These are phyloP conservation scores for Nitzschia sp. DNA, from an alignment of 108 stramenopile species.

Conservation along the genomic window DNA sequence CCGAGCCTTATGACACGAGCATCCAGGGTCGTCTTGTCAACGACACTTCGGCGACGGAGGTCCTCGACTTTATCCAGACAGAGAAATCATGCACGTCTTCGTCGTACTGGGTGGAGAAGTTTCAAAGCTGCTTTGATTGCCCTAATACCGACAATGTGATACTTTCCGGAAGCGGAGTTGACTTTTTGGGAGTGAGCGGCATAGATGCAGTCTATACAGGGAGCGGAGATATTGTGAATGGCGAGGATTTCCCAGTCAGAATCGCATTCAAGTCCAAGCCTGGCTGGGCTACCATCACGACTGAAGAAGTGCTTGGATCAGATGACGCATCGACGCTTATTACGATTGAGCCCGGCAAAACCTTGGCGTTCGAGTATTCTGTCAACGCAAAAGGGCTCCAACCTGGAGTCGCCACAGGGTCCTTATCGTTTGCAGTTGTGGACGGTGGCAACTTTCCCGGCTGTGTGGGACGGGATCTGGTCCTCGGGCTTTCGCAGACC, in stretches of 20 bases:
- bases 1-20: constrained; percentile 30
- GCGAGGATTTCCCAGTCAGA: not conserved
- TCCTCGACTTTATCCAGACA: constrained; percentile 34
- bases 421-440: constrained; percentile 12
- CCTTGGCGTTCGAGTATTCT: not conserved
- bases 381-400: not conserved
- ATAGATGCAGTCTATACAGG: not conserved
- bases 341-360: not conserved
- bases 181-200: constrained; percentile 1
- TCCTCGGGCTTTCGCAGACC: not conserved
- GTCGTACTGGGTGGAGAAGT: constrained; percentile 30
- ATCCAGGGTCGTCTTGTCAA: constrained; percentile 38
- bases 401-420: constrained; percentile 6
- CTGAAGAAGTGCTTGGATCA: not conserved
- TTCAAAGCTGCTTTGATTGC: constrained; percentile 24
- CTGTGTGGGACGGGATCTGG: constrained; percentile 13
- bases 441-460: constrained; percentile 15
- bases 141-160: constrained; percentile 6
- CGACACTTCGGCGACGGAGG: constrained; percentile 23
- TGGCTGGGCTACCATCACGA: constrained; percentile 1
- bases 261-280: constrained; percentile 20
- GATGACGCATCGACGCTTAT: not conserved
- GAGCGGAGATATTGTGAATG: constrained; percentile 1
- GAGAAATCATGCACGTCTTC: constrained; percentile 18
- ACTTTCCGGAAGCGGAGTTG: not conserved